These are phyloP conservation scores for Yarrowia alimentaria DNA, from an alignment of 805 yeast genomes.

Conservation along the genomic window DNA sequence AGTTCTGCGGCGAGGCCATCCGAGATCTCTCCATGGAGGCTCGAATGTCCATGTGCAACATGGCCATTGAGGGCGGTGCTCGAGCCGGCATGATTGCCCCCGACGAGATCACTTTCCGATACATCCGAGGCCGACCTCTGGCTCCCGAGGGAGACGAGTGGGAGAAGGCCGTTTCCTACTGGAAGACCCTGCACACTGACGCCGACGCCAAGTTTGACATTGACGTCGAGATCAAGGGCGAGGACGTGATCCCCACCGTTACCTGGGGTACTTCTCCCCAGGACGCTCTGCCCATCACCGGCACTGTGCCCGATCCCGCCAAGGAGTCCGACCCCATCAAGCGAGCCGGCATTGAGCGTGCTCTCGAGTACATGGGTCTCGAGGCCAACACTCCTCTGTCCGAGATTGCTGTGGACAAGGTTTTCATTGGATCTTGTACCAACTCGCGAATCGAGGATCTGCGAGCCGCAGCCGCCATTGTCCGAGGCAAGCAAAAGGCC, in stretches of 20 bases:
- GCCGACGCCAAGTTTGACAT: conserved; percentile 86
- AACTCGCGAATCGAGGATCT: conserved; percentile 96
- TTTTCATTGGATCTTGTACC: conserved; percentile 97
- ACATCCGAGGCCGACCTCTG: conserved; percentile 88
- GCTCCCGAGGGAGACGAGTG: conserved; percentile 93
- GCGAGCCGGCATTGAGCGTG: conserved; percentile 83
- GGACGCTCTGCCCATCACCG: conserved; percentile 94
- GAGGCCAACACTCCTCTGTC: conserved; percentile 74
- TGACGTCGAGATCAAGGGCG: conserved; percentile 75
- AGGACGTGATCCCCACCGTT: conserved; percentile 89
- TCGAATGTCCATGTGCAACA: conserved; percentile 98
- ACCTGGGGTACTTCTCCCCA: conserved; percentile 99
- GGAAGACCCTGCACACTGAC: conserved; percentile 86
- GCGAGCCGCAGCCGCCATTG: conserved; percentile 91
- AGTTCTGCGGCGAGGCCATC: conserved; percentile 94
- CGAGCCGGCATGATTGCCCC: conserved; percentile 99
- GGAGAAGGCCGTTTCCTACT: conserved; percentile 90
- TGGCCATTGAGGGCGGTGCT: conserved; percentile 99
- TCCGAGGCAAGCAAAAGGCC: conserved; percentile 85
- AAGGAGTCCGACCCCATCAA: conserved; percentile 58
- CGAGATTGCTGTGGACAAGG: conserved; percentile 82
- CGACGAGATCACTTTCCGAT: conserved; percentile 82
- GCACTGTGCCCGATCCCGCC: conserved; percentile 87
- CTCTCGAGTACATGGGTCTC: conserved; percentile 90
- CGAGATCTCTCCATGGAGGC: conserved; percentile 92